Evolutionary conservation across 1,284 basidiomycete species (phyloP).

Genomic region (Coniophora puteana): DNA sequence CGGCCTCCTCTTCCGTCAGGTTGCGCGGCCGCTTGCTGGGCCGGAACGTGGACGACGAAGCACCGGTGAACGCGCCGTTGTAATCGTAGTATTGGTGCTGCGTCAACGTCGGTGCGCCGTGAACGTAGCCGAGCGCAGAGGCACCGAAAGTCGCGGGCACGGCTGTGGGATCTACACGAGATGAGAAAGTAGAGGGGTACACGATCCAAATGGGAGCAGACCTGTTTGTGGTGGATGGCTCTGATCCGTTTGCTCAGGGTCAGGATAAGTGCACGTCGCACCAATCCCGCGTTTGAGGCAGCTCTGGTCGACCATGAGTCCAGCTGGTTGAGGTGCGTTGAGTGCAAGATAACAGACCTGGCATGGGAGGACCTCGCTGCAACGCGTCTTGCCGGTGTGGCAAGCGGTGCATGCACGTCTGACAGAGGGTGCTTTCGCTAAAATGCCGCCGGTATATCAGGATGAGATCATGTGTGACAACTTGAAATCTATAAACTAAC

Average conservation of each 20-base stretch:
- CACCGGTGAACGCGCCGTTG: constrained; percentile 59
- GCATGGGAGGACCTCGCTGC: constrained; percentile 73
- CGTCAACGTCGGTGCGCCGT: constrained; percentile 47
- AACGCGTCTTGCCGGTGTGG: constrained; percentile 75
- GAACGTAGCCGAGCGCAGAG: constrained; percentile 29
- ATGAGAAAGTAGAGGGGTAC: constrained; percentile 4
- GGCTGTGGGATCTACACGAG: constrained; percentile 15
- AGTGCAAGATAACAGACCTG: constrained; percentile 46
- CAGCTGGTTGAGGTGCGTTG: constrained; percentile 6
- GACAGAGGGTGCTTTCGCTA: constrained; percentile 75
- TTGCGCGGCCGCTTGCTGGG: constrained; percentile 70
- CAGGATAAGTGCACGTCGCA: constrained; percentile 66
- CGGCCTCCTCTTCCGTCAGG: constrained; percentile 74
- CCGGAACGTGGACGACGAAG: constrained; percentile 68
- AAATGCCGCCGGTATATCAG: constrained; percentile 12
- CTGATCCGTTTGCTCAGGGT: constrained; percentile 61
- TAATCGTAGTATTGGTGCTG: constrained; percentile 78
- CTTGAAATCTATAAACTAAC: constrained; percentile 22
- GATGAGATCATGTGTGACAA: constrained; percentile 14
- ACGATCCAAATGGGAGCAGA: not conserved
- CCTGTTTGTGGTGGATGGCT: constrained; percentile 39
- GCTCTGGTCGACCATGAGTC: constrained; percentile 42
- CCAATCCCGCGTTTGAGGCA: constrained; percentile 75
- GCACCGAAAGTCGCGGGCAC: constrained; percentile 29
- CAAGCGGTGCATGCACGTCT: constrained; percentile 75